Base-by-base conservation (phyloP, 2,329 filamentous ascomycete genomes). In the Sclerotinia borealis region DNA sequence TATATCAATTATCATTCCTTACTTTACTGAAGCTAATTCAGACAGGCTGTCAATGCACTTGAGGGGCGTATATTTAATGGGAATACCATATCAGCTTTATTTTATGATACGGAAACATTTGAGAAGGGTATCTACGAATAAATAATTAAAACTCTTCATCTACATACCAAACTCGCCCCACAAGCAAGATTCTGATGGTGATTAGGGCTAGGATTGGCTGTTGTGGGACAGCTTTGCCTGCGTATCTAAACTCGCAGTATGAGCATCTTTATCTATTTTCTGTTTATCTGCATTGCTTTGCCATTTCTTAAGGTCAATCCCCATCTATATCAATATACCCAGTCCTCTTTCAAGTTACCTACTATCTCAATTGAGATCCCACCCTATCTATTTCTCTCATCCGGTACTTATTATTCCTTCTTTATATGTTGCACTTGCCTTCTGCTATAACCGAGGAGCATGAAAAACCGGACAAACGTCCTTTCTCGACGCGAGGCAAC, bases 21-120 rank as follows among this genome's bases (percentile, higher is more conserved):
- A 50, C 49, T 25, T 31, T 22, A 56, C 55, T 27, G 10, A n/a
- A 68, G 63, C 64, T 73, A 50, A 72, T 64, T 60, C 56, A 63
- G 41, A 47, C 63, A 93, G 88, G 93, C 93, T 59, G 91, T 98
- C 58, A 96, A 95, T 74, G 92, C 92, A 13, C 84, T 96, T 47
- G 87, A 96, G 72, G 92, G 92, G 19, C 86, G 92, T 60, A 83
- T 92, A 19, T 98, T 98, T 75, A 93, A 92, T 68, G 93, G 91
- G 5, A 96, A 96, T 74, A 80, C 82, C 13, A 96, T 98, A 63
- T 79, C 80, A n/a, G 91, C 93, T 0, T 84, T 83, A 59, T 98
- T 93, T 74, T 98, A 90, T 75, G 86, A 96, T 71, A 80, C 80
- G 7, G 91, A 93, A 50, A 90, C 85, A 71, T 99, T 98, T 73